Evolutionary conservation across 179 eudicot genomes (phyloP).

Genomic region (Patellifolia procumbens): DNA sequence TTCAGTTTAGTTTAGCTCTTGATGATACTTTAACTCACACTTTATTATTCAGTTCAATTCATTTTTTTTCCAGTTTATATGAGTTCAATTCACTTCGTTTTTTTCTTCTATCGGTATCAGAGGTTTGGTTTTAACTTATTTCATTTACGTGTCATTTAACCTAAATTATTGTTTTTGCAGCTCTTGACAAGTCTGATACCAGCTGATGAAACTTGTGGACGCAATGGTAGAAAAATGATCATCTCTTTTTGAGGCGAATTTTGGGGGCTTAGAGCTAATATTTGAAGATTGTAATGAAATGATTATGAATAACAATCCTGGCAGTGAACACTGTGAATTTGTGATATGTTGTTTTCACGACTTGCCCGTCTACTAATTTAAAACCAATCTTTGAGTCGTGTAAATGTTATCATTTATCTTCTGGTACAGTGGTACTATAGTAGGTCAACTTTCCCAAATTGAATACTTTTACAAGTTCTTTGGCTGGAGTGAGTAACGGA

Average conservation of each 20-base stretch:
- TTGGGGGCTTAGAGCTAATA: conserved; percentile 4
- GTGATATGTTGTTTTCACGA: not conserved
- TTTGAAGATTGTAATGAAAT: not conserved
- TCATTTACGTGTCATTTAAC: not conserved
- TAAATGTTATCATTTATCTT: not conserved
- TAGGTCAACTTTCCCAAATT: too few species aligned
- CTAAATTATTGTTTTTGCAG: conserved; percentile 26
- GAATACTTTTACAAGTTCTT: too few species aligned
- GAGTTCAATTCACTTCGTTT: too few species aligned
- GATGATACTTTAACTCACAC: too few species aligned
- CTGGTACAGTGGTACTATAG: too few species aligned
- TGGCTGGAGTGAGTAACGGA: too few species aligned
- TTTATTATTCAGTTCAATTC: too few species aligned
- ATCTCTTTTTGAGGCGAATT: not conserved
- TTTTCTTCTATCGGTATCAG: not conserved
- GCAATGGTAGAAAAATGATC: not conserved
- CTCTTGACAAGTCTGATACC: conserved; percentile 46
- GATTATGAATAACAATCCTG: not conserved
- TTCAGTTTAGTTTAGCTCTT: too few species aligned
- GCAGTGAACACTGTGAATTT: not conserved
- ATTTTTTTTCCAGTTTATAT: too few species aligned
- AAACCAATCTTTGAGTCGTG: not conserved
- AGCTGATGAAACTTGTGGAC: conserved; percentile 28
- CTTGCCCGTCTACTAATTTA: not conserved
- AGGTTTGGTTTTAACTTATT: not conserved